Percentiles rank a stretch among this genome's conserved stretches.
Conservation (phyloP, 176 grass and related monocot genomes). For the Eragrostis nindensis region DNA sequence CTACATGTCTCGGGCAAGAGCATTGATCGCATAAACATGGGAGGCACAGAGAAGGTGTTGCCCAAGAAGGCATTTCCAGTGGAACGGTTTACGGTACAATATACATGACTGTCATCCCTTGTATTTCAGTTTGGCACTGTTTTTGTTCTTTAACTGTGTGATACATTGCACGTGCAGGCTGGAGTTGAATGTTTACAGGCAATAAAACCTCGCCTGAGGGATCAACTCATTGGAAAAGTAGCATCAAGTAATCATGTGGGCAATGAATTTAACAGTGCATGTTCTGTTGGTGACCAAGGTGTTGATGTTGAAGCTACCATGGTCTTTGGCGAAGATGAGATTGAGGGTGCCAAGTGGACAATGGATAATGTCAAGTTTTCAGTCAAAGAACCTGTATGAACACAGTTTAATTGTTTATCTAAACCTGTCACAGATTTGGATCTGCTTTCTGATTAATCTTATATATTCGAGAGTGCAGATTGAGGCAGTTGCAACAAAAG, state of each 20-base stretch:
- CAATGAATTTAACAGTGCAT: slow-evolving; percentile 26
- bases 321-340: slow-evolving; percentile 61
- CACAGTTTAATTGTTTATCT: slow-evolving; percentile 30
- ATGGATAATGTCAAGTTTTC: slow-evolving; percentile 97
- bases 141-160: slow-evolving; percentile 24
- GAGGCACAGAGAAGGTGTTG: slow-evolving; percentile 37
- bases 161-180: slow-evolving; percentile 57
- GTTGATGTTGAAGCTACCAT: slow-evolving; percentile 85
- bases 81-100: slow-evolving; percentile 73
- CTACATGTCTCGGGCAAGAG: slow-evolving; percentile 84
- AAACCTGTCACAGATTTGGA: slow-evolving; percentile 24
- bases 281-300: slow-evolving; percentile 59
- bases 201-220: slow-evolving; percentile 74
- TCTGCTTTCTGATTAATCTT: slow-evolving; percentile 31
- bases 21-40: slow-evolving; percentile 53
- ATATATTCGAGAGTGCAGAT: slow-evolving; percentile 59
- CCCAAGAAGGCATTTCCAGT: slow-evolving; percentile 67
- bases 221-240: slow-evolving; percentile 43
- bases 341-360: slow-evolving; percentile 75
- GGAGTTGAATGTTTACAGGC: slow-evolving; percentile 91
- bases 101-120: slow-evolving; percentile 8
- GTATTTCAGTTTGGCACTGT: slow-evolving; percentile 26
- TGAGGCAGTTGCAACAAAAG: slow-evolving; percentile 87
- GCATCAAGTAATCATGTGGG: slow-evolving; percentile 45
- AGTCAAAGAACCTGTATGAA: slow-evolving; percentile 84